Base-by-base conservation (phyloP, 2,329 filamentous ascomycete species). In the Hirsutella rhossiliensis region DNA sequence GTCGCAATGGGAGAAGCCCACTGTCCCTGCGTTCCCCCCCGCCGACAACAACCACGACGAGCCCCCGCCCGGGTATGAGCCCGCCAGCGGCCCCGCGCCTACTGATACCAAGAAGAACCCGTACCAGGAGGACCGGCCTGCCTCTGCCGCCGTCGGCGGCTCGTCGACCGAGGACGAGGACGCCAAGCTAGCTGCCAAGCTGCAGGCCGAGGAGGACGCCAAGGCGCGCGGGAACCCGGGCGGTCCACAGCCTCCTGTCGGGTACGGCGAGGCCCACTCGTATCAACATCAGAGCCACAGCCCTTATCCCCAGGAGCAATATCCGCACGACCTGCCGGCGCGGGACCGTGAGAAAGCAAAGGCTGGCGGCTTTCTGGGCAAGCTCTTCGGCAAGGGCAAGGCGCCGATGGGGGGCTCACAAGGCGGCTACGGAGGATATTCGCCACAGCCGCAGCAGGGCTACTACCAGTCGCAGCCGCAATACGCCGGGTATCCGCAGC, bases 1-100 rank as follows among this genome's bases (percentile, higher is more conserved):
- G 59, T 94, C 89, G 5, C 84, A 90, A 73, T 96, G 89, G 89
- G 84, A 94, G 5, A 82, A 78, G 53, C 88, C 88, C 17, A 86
- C 80, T 32, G 73, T 73, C 43, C 81, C 84, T 38, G 78, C 79
- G 43, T 75, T 76, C 51, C 71, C 75, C 15, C 63, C 72, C 8
- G 62, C 59, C 27, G 61, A 58, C 27, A 53, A 57, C 39, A 59
- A 60, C 7, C 68, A 81, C 12, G 62, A 70, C 5, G 84, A 78
- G 32, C 72, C 82, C 4, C 85, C 85, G 12, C 83, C 84, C 0
- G 72, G 74, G 49, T 88, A 89, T 63, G 66, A 73, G 12, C 66
- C 69, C 23, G 59, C 70, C 50, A 52, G 50, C 42, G 50, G 52
- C 28, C 66, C 55, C 52, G 63, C 54, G 45, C 69, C 58, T 48